phyloP scores from a whole-genome alignment of 129 eudicot genomes.

The Centaurea solstitialis region DNA sequence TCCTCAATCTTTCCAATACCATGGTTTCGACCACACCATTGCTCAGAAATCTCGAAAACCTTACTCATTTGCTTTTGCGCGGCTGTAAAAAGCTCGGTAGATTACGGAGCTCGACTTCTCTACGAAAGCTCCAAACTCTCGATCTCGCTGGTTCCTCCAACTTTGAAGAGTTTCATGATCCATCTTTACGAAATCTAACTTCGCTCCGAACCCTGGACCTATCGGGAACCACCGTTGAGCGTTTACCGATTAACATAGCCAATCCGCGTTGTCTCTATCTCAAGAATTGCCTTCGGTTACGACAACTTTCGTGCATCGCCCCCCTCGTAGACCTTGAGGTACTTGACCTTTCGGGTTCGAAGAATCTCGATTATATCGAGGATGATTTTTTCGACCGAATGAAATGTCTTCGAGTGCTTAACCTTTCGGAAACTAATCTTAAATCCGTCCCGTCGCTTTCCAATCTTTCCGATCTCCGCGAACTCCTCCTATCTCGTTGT shows the following conservation, averaged over 20 bases:
- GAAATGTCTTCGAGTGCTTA: constrained; percentile 15
- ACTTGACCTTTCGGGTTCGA: constrained; percentile 38
- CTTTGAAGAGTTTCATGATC: constrained; percentile 9
- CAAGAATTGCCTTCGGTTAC: constrained; percentile 20
- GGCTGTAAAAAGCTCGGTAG: constrained; percentile 24
- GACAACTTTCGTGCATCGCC: neutral
- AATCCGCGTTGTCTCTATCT: constrained; percentile 27
- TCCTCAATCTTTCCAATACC: constrained; percentile 21
- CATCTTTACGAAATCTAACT: neutral
- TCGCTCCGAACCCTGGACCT: constrained; percentile 28
- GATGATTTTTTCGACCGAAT: constrained; percentile 19
- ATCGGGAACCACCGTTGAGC: constrained; percentile 24
- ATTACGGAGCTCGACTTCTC: constrained; percentile 22
- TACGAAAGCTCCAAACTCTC: constrained; percentile 27
- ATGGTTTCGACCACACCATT: constrained; percentile 15
- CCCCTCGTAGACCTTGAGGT: constrained; percentile 24
- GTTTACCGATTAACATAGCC: constrained; percentile 23
- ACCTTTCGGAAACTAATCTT: constrained; percentile 21
- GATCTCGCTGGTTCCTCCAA: constrained; percentile 21
- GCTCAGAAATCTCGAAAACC: neutral
- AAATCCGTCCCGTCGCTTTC: constrained; percentile 20
- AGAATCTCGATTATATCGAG: constrained; percentile 2
- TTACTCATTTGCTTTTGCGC: constrained; percentile 24
- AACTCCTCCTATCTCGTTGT: constrained; percentile 32
- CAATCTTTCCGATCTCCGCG: constrained; percentile 19